Conservation (phyloP, 2,329 filamentous ascomycete species). For the Diaporthe aspalathi region DNA sequence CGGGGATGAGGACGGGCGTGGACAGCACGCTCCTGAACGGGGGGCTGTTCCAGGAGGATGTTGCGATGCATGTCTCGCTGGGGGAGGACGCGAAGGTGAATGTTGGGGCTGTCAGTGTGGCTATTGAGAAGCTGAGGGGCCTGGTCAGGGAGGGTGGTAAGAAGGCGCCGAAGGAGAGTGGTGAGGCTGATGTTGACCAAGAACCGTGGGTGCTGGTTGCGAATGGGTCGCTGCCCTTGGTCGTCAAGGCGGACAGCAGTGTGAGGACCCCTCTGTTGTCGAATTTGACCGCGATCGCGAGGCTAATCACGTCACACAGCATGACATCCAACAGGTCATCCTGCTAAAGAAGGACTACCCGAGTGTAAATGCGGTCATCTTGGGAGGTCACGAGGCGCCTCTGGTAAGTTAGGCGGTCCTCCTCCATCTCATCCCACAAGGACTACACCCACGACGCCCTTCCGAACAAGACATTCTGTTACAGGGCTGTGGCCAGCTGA, state of each 20-base stretch:
- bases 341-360: slow-evolving; percentile 52
- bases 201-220: slow-evolving; percentile 51
- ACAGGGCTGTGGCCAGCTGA: background rate
- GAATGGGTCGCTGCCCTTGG: slow-evolving; percentile 52
- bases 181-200: background rate
- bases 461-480: background rate
- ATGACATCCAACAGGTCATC: slow-evolving; percentile 55
- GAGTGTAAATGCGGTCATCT: slow-evolving; percentile 50
- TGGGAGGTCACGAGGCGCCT: slow-evolving; percentile 54
- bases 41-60: slow-evolving; percentile 55
- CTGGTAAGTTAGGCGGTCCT: slow-evolving; percentile 44
- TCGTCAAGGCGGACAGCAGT: slow-evolving; percentile 54
- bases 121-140: slow-evolving; percentile 50
- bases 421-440: background rate
- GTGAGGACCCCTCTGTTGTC: slow-evolving; percentile 40
- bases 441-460: no score
- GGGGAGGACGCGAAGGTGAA: slow-evolving; percentile 49
- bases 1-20: slow-evolving; percentile 53
- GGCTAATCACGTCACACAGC: slow-evolving; percentile 43
- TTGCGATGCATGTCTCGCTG: slow-evolving; percentile 55
- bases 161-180: slow-evolving; percentile 46
- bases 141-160: slow-evolving; percentile 50
- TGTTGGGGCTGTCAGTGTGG: slow-evolving; percentile 43
- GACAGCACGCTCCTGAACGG: slow-evolving; percentile 53
- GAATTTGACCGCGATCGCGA: background rate